Base-by-base conservation (phyloP, 768 basidiomycete genomes). In the Lepiota venenata region DNA sequence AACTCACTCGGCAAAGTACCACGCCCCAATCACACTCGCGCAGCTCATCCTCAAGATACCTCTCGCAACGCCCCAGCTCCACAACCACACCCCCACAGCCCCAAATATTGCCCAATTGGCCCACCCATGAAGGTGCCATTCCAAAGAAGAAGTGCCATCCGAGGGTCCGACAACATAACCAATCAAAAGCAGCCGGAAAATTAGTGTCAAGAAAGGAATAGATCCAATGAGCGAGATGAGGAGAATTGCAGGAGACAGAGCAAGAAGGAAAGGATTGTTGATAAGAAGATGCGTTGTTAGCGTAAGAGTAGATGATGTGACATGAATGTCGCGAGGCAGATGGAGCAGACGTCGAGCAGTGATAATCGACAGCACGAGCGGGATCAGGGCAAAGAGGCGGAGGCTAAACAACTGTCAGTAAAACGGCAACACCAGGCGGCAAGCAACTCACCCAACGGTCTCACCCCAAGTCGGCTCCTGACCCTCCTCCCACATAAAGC, bases 1-100 rank as follows among this genome's bases (percentile, higher is more conserved):
- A 66, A 69, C 77, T 46, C 62, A 78, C 77, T 78, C 74, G 27
- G 75, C 70, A 59, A 92, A 96, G 66, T 96, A 97, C 94, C 94
- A 98, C 42, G 87, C 85, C 1, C 93, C 94, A 32, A 98, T 81
- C 3, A 94, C 90, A 27, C 86, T 87, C 0, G 92, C 86, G 53
- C 85, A 82, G 2, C 85, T 81, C 50, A 87, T 89, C 6, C 91
- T 76, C 41, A 93, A 70, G 1, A 91, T 65, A 1, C 93, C 93
- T 38, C 93, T 78, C 16, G 89, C 83, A 5, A 97, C 86, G 9
- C 85, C 55, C 91, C 85, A 88, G 72, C 85, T 68, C 90, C 89
- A 61, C 73, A 91, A 72, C 91, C 92, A 70, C 68, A 85, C 59
- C 54, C 59, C 56, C 75, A 77, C 66, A 74, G 86, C 76, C 70